phyloP scores from a whole-genome alignment of 805 yeast genomes.

The Deakozyma indianensis region DNA sequence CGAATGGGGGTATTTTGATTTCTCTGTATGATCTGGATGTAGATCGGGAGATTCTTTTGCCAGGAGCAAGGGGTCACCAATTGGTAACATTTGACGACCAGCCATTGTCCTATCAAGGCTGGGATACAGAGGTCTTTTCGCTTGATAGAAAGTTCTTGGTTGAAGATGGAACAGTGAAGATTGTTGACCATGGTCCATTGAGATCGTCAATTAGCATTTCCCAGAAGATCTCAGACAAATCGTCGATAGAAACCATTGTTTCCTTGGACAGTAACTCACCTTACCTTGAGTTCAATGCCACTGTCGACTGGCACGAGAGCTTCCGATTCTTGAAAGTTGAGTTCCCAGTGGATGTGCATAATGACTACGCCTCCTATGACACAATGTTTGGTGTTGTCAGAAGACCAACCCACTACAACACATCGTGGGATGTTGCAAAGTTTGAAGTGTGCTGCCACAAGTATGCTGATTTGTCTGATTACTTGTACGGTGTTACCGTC shows the following conservation, averaged over 20 bases:
- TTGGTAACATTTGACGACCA: conserved; percentile 75
- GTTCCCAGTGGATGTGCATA: conserved; percentile 74
- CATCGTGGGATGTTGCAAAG: conserved; percentile 93
- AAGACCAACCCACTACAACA: conserved; percentile 89
- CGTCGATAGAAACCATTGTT: conserved; percentile 48
- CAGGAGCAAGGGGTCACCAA: conserved; percentile 65
- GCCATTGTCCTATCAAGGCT: conserved; percentile 85
- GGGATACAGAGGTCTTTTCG: conserved; percentile 85
- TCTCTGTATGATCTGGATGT: conserved; percentile 47
- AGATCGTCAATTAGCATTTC: conserved; percentile 45
- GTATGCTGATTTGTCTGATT: conserved; percentile 83
- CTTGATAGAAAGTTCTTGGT: conserved; percentile 15
- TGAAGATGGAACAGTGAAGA: conserved; percentile 21
- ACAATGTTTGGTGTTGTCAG: conserved; percentile 86
- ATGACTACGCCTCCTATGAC: conserved; percentile 74
- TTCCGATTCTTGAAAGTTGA: conserved; percentile 87
- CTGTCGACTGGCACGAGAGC: conserved; percentile 76
- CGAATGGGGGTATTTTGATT: conserved; percentile 44
- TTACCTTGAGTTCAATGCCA: conserved; percentile 36
- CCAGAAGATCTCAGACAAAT: conserved; percentile 38
- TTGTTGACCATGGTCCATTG: conserved; percentile 35
- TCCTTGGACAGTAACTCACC: conserved; percentile 32
- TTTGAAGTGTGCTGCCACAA: conserved; percentile 93
- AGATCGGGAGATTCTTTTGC: conserved; percentile 54
- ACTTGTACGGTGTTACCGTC: conserved; percentile 72